Base-by-base conservation (phyloP, 2,329 filamentous ascomycete genomes). In the Diaporthe humulicola region DNA sequence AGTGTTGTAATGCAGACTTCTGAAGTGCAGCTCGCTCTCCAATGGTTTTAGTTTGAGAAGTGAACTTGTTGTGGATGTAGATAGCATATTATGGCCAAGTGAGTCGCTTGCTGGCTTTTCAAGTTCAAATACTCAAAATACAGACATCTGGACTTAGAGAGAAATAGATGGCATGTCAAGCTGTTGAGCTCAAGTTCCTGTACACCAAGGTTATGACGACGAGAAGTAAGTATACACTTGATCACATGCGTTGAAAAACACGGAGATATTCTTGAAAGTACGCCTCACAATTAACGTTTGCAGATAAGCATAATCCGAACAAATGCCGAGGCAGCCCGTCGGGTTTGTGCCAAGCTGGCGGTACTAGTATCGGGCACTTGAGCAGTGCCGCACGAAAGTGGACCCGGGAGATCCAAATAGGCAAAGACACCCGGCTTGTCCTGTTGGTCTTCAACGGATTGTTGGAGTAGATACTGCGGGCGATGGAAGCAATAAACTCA, bases 351-450 rank as follows among this genome's bases (percentile, higher is more conserved):
- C 57, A 60, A 60, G 57, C 22, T 50, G 45, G 42, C 42, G 17
- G 42, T 48, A 48, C 42, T 50, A n/a, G 22, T 12, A 50, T 50
- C 48, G 48, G 48, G 48, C 48, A 28, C 58, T 19, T 45, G 25
- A 28, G n/a, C 40, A 22, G 36, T 45, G 60, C 40, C 17, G 25
- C 60, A 28, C 14, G 40, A 15, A 64, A 30, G 60, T 64, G 60
- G 60, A n/a, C 25, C 40, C 60, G 7, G 60, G 28, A 64, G 40
- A 22, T 64, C 60, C 28, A 48, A 64, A 64, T 3, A n/a, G 28
- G 60, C 15, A 64, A 45, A n/a, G 19, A 45, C 60, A 48, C 40
- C 60, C 60, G 60, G 25, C 40, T 48, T 64, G 60, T 45, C 25
- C 40, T 64, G 3, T 64, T 28, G 28, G 38, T 0, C 60, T 64